Evolutionary conservation across 2,329 filamentous ascomycete genomes (phyloP).

Genomic region (Penicillium sp.): DNA sequence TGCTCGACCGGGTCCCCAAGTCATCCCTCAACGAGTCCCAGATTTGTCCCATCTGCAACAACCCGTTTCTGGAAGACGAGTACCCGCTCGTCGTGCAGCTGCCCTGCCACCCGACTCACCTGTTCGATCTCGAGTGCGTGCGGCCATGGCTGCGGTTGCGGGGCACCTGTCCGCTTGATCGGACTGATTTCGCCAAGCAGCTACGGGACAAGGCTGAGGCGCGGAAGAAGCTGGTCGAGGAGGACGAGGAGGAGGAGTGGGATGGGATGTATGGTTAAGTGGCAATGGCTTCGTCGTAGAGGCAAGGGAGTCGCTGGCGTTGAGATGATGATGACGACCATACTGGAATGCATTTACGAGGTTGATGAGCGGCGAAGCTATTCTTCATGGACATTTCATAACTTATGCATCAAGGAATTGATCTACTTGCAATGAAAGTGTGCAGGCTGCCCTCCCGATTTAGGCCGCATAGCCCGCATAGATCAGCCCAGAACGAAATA

Average conservation of each 20-base stretch:
- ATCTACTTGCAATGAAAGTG: too few species aligned
- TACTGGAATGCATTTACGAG: slow-evolving; percentile 5
- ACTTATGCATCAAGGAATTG: too few species aligned
- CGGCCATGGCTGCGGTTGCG: slow-evolving; percentile 63
- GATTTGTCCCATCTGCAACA: slow-evolving; percentile 60
- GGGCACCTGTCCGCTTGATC: slow-evolving; percentile 62
- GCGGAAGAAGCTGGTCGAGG: slow-evolving; percentile 43
- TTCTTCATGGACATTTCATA: slow-evolving; percentile 2
- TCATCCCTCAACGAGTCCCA: slow-evolving; percentile 53
- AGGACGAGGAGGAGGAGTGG: slow-evolving; percentile 48
- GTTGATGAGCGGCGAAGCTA: background rate
- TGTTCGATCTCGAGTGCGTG: slow-evolving; percentile 65
- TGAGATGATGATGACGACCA: slow-evolving; percentile 1
- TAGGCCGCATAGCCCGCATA: too few species aligned
- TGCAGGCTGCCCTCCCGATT: too few species aligned
- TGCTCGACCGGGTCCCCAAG: slow-evolving; percentile 58
- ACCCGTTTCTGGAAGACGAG: slow-evolving; percentile 59
- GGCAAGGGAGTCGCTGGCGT: background rate
- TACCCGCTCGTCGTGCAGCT: slow-evolving; percentile 63
- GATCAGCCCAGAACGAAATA: too few species aligned
- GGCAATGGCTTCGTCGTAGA: background rate
- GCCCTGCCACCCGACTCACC: slow-evolving; percentile 60
- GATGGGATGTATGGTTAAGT: slow-evolving; percentile 48
- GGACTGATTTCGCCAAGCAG: slow-evolving; percentile 58
- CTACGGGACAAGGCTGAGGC: slow-evolving; percentile 51